Percentiles rank a stretch among this genome's conserved stretches.
phyloP scores from a whole-genome alignment of 2,329 filamentous ascomycete genomes.

The Aspergillus persii region DNA sequence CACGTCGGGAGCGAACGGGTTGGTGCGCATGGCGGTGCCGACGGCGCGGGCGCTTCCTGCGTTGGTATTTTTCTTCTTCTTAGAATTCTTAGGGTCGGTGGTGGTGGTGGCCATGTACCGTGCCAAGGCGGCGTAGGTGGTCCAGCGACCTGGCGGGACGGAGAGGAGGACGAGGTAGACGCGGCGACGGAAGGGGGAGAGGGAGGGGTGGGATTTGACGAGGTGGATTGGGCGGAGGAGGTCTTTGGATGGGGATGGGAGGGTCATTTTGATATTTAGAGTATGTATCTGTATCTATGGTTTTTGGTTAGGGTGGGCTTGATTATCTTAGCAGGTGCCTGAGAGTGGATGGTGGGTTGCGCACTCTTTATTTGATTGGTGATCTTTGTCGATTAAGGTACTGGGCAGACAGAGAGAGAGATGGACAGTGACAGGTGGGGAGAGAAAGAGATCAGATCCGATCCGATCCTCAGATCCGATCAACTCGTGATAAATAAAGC shows the following conservation, averaged over 20 bases:
- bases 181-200: constrained; percentile 50
- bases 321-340: too few species aligned
- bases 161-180: constrained; percentile 73
- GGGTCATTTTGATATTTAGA: too few species aligned
- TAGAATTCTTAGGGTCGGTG: too few species aligned
- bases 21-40: constrained; percentile 71
- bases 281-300: too few species aligned
- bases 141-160: constrained; percentile 71
- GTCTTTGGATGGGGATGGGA: constrained; percentile 25
- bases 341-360: too few species aligned
- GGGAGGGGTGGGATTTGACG: constrained; percentile 39
- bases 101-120: constrained; percentile 60
- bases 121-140: constrained; percentile 74
- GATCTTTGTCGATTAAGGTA: too few species aligned
- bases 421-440: too few species aligned
- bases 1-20: constrained; percentile 78
- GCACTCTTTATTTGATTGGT: too few species aligned
- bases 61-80: neutral
- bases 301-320: too few species aligned
- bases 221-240: constrained; percentile 3
- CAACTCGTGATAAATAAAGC: neutral
- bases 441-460: neutral
- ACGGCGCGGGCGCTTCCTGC: constrained; percentile 63
- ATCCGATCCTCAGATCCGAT: neutral
- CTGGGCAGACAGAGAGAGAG: too few species aligned